phyloP scores from a whole-genome alignment of 306 rosid species.

The Cucurbita pepo region DNA sequence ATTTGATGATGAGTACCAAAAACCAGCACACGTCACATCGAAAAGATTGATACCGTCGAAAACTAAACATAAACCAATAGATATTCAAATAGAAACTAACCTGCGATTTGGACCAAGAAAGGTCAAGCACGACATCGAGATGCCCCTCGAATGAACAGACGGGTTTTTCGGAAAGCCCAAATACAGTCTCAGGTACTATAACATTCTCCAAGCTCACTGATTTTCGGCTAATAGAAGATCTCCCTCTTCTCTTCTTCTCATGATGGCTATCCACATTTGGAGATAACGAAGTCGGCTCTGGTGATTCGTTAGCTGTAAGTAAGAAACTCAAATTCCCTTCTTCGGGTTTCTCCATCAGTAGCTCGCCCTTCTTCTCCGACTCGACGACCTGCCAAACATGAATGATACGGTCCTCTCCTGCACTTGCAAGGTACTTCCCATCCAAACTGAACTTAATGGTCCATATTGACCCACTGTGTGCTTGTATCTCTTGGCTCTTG shows the following conservation, averaged over 20 bases:
- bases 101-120: conserved; percentile 99
- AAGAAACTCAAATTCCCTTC: conserved; percentile 45
- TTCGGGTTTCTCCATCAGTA: conserved; percentile 53
- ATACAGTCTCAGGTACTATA: conserved; percentile 54
- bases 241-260: conserved; percentile 79
- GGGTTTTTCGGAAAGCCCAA: conserved; percentile 81
- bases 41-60: not conserved
- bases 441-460: conserved; percentile 89
- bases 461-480: conserved; percentile 88
- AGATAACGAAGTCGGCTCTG: conserved; percentile 39
- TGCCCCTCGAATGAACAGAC: conserved; percentile 79
- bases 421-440: conserved; percentile 91
- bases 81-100: conserved; percentile 29
- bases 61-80: conserved; percentile 7
- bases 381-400: conserved; percentile 92
- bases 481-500: conserved; percentile 90
- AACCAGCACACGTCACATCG: not conserved
- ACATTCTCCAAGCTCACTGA: conserved; percentile 68
- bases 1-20: not conserved
- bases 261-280: conserved; percentile 36
- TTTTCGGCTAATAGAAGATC: conserved; percentile 60
- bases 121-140: conserved; percentile 77
- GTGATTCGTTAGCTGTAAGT: conserved; percentile 55
- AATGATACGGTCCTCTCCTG: conserved; percentile 91
- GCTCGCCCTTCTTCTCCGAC: conserved; percentile 69